Base-by-base conservation (phyloP, 2,329 filamentous ascomycete species). In the Sporothrix pallida region DNA sequence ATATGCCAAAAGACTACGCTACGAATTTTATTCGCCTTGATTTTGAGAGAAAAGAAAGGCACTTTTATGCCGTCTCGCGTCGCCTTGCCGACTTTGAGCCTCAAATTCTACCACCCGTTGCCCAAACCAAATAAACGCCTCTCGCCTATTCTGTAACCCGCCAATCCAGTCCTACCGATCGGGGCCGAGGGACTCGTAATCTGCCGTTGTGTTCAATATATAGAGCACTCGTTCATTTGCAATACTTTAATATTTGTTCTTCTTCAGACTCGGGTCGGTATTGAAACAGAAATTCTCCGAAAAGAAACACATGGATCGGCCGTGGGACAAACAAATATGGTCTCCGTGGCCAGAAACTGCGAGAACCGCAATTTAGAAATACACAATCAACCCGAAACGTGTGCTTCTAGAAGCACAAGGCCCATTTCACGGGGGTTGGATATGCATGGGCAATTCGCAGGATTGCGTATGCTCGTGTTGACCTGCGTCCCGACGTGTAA, bases 41-140 rank as follows among this genome's bases (percentile, higher is more conserved):
- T 31, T 5, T 31, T 5, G 2, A 31, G 5, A 20, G 17, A 20
- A 17, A 20, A 20, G 48, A 13, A 15, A 54, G n/a, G 52, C 13
- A 3, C 10, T 26, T 0, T 26, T 23, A n/a, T 65, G 62, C 42
- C 42, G 31, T 42, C 62, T 46, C 42, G 42, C 62, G 62, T 67
- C 42, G 20, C 62, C 62, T 67, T 65, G 62, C 62, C 62, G 9
- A 46, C 31, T 3, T 65, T 65, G 62, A 65, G 42, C 42, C 60
- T 65, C 62, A 26, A 37, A 7, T 7, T 6, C 46, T n/a, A 31
- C 52, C 15, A 31, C 56, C 10, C 26, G 20, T n/a, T n/a, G 3
- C 58, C 31, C 31, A 37, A 37, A 37, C 31, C 31, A 37, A 37
- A 37, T 17, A 37, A 62, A 44, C 15, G 2, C 37, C 3, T 20